Percentiles rank a stretch among this genome's conserved stretches.
Evolutionary conservation across 2,329 filamentous ascomycete species (phyloP).

Genomic region (Nemania abortiva): DNA sequence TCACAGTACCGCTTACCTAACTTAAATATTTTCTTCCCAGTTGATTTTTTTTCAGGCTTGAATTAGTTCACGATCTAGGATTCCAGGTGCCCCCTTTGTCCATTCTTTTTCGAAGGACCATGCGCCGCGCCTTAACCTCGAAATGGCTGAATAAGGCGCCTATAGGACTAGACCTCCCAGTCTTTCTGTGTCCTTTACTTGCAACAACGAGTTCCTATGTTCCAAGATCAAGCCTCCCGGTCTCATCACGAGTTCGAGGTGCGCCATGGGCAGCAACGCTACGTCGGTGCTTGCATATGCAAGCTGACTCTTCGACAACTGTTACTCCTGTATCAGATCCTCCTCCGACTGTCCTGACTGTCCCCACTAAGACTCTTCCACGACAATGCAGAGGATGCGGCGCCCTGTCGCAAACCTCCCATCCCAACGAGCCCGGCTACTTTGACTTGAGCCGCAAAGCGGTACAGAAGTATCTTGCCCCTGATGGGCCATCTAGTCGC

Average conservation of each 20-base stretch:
- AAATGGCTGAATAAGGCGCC: constrained; percentile 59
- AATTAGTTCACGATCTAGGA: constrained; percentile 14
- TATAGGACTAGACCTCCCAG: constrained; percentile 56
- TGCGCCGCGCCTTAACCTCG: constrained; percentile 60
- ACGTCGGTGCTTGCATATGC: constrained; percentile 49
- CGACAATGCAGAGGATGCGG: constrained; percentile 73
- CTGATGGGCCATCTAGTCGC: constrained; percentile 46
- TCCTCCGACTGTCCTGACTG: constrained; percentile 7
- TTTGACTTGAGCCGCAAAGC: constrained; percentile 65
- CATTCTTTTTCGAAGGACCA: constrained; percentile 41
- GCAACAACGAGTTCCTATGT: constrained; percentile 32
- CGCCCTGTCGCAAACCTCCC: constrained; percentile 69
- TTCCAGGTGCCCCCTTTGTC: constrained; percentile 3
- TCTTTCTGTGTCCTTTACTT: constrained; percentile 63
- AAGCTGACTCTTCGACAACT: constrained; percentile 39
- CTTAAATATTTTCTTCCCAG: constrained; percentile 9
- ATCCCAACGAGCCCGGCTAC: constrained; percentile 66
- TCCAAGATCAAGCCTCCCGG: constrained; percentile 31
- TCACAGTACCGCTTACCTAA: constrained; percentile 13
- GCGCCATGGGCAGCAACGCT: constrained; percentile 42
- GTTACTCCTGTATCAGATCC: constrained; percentile 14
- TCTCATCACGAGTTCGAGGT: constrained; percentile 29
- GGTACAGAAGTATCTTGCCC: constrained; percentile 62
- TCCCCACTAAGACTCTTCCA: constrained; percentile 58
- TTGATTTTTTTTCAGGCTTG: background rate